Evolutionary conservation across 148 eudicot species (phyloP), one percentile per base, ranked within the genome.

Genomic region (Camellia japonica): DNA sequence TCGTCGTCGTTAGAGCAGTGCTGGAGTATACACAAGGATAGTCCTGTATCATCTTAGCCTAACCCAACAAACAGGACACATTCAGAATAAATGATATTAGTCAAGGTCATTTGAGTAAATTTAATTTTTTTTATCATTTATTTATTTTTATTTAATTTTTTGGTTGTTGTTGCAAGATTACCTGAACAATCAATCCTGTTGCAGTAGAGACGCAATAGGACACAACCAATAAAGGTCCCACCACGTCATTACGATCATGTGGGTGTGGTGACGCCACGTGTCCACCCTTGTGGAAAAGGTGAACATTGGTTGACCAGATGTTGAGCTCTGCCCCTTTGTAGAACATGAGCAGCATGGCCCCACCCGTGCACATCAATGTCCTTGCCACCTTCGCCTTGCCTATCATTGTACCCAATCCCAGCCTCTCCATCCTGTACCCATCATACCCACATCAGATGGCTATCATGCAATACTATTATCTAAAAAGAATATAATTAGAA

Each of bases 371-470:
- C 6, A 51, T 20, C 1, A 23, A 12, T 9, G 61, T 52, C 8
- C 76, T 65, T 13, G 15, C 30, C 14, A 56, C 47, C 65, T 30
- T 74, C 4, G 65, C 77, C 49, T 74, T 58, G 46, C 77, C 65
- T 74, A 65, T 30, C 38, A 30, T 30, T 30, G 1, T 30, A 30
- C 38, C 38, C 38, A 30, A 30, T 30, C 38, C 38, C 38, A 30
- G 38, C 38, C 38, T 30, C 38, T 30, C 38, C 38, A 30, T 30
- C 38, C 38, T 30, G 38, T 65, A 9, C 19, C 14, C 7, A 52
- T 68, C 38, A 30, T 30, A 30, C 38, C 38, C 38, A 30, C 38
- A 30, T 30, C 38, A 30, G 38, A 30, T 30, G 38, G 38, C 38
- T 30, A 30, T 30, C 38, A 30, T 30, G 38, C 38, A 30, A 30